Evolutionary conservation across 371 early-diverging fungal genomes (phyloP), one percentile per base, ranked within the genome.

Genomic region (Actinomucor elegans): DNA sequence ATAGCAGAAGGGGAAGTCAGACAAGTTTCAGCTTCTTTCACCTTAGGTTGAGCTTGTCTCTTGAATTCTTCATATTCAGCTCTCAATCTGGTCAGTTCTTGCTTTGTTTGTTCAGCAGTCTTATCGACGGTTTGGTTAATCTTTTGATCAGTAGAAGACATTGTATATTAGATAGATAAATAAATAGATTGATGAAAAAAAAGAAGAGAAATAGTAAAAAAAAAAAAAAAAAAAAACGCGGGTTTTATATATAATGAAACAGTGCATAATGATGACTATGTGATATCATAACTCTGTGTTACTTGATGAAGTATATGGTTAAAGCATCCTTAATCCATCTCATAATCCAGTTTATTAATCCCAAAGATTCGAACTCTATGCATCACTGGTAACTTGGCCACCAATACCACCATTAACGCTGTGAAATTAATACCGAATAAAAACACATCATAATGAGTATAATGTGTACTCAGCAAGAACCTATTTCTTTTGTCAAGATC

Each of bases 281-380:
- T 32, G 21, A 31, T 31, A 12, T 21, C 24, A 48, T 27, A 14
- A 27, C 21, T 43, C 29, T 33, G 45, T 28, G 35, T 34, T 11
- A 28, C 33, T n/a, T 20, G 12, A 49, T 15, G 20, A 20, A 20
- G 12, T 20, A 23, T 40, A 12, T 40, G 23, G 2, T 20, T 5
- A 20, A 40, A 23, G 11, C 11, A 23, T 17, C 10, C 23, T 59
- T 55, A 61, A 48, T 64, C 60, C 62, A 74, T 65, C 32, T 75
- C 71, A 20, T 59, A 61, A 31, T 83, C 79, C 40, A 83, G 44
- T 37, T 57, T 57, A 31, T 57, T 57, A 69, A 94, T 92, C 44
- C 95, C 96, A 84, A 97, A 95, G 40, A 97, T 79, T 40, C 98
- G 86, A 52, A 95, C 95, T 51, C 86, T 82, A 74, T 97, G 95